These are phyloP conservation scores for Mucor circinelloides DNA, from an alignment of 371 early-diverging fungal genomes.

Conservation along the genomic window DNA sequence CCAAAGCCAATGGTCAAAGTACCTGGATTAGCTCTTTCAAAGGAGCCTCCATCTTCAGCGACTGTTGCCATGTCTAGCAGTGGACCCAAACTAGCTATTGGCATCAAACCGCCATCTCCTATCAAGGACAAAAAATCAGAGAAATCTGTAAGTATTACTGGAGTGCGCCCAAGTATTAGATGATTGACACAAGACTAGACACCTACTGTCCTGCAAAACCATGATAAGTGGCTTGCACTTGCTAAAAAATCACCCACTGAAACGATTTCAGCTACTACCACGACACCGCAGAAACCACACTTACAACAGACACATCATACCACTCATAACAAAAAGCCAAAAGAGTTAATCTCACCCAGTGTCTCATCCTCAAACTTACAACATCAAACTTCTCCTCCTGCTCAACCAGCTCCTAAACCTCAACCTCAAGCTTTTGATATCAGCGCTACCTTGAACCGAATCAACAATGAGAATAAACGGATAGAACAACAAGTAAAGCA, in stretches of 20 bases:
- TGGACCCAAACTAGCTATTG: constrained; percentile 33
- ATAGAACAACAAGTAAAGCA: constrained; percentile 38
- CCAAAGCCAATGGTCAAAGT: constrained; percentile 8
- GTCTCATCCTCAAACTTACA: background rate
- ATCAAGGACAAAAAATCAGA: constrained; percentile 4
- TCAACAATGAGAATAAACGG: constrained; percentile 30
- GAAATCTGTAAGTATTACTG: background rate
- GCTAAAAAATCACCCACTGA: constrained; percentile 18
- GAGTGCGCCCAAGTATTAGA: background rate
- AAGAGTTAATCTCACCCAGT: background rate
- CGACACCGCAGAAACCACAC: background rate
- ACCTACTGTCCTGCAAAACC: constrained; percentile 28
- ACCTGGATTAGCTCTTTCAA: constrained; percentile 24
- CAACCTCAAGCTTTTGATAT: constrained; percentile 26
- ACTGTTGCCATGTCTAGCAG: background rate
- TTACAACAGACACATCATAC: background rate
- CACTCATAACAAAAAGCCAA: background rate
- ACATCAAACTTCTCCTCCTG: background rate
- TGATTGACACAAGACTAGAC: constrained; percentile 10
- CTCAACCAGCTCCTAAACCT: constrained; percentile 6
- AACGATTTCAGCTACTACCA: constrained; percentile 3
- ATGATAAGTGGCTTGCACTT: constrained; percentile 36
- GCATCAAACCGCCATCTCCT: constrained; percentile 11
- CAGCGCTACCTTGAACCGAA: constrained; percentile 26
- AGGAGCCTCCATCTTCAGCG: constrained; percentile 19